phyloP scores from a whole-genome alignment of 768 basidiomycete genomes.

The Pseudohyphozyma bogoriensis region DNA sequence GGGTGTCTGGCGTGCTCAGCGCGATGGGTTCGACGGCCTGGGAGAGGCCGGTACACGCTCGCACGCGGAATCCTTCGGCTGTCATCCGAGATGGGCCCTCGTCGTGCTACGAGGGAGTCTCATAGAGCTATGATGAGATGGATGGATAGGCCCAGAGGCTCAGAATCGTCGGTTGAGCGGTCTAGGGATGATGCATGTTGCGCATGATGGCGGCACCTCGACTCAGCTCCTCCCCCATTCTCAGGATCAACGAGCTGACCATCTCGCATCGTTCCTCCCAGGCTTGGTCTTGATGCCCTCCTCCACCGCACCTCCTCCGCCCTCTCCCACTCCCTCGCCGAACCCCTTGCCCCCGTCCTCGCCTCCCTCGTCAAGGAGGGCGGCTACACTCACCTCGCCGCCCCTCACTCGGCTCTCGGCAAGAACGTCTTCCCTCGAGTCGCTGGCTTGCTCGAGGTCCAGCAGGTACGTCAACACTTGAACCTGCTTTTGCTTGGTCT shows the following conservation, averaged over 20 bases:
- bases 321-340: constrained; percentile 61
- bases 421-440: constrained; percentile 90
- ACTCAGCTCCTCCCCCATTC: neutral
- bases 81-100: too few relatives aligned
- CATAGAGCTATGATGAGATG: too few relatives aligned
- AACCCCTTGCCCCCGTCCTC: constrained; percentile 70
- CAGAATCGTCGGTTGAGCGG: too few relatives aligned
- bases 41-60: too few relatives aligned
- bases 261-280: neutral
- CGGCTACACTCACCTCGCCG: constrained; percentile 79
- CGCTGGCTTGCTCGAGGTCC: constrained; percentile 76
- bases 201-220: neutral
- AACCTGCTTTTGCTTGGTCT: neutral
- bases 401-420: constrained; percentile 79
- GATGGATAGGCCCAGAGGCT: too few relatives aligned
- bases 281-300: constrained; percentile 46
- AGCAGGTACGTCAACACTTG: constrained; percentile 43
- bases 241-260: neutral
- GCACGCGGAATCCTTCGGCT: too few relatives aligned
- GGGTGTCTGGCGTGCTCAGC: too few relatives aligned
- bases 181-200: neutral
- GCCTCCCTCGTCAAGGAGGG: constrained; percentile 49
- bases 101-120: too few relatives aligned
- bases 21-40: too few relatives aligned
- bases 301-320: constrained; percentile 61